Conservation (phyloP, 2,329 filamentous ascomycete genomes). For the Clonostachys rhizophaga region DNA sequence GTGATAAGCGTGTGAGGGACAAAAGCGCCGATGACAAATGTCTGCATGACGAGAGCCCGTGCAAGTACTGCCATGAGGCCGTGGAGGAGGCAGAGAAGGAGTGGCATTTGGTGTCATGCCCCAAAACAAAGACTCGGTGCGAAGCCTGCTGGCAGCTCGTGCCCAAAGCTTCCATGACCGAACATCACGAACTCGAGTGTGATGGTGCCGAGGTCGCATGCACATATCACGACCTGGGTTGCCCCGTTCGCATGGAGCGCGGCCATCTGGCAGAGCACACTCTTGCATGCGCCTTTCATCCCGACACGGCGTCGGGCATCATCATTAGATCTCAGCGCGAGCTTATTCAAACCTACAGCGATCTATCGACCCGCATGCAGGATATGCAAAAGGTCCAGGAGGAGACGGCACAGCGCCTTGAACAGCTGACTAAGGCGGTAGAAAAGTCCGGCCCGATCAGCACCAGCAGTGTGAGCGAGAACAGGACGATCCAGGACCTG, state of each 20-base stretch:
- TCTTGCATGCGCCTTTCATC: slow-evolving; percentile 44
- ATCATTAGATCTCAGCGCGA: slow-evolving; percentile 42
- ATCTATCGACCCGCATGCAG: slow-evolving; percentile 25
- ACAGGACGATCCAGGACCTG: slow-evolving; percentile 34
- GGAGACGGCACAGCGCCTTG: slow-evolving; percentile 22
- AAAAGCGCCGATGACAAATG: slow-evolving; percentile 48
- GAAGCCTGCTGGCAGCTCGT: slow-evolving; percentile 40
- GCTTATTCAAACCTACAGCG: slow-evolving; percentile 35
- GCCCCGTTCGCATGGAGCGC: slow-evolving; percentile 23
- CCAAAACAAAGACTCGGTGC: slow-evolving; percentile 42
- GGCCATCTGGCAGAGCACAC: slow-evolving; percentile 38
- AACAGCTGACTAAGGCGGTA: slow-evolving; percentile 35
- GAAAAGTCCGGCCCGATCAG: slow-evolving; percentile 17
- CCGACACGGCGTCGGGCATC: slow-evolving; percentile 42
- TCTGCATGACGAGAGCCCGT: slow-evolving; percentile 45
- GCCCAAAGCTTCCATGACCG: slow-evolving; percentile 35
- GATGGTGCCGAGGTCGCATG: slow-evolving; percentile 47
- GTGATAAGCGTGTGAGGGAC: slow-evolving; percentile 44
- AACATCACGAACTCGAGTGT: slow-evolving; percentile 43
- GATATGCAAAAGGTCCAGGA: slow-evolving; percentile 25
- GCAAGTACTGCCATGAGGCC: slow-evolving; percentile 46
- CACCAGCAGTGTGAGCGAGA: slow-evolving; percentile 44
- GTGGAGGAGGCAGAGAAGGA: slow-evolving; percentile 39
- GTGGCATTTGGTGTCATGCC: slow-evolving; percentile 32
- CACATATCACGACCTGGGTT: slow-evolving; percentile 27